phyloP scores from a whole-genome alignment of 1,139 yeast genomes.

The Candida mesenterica region DNA sequence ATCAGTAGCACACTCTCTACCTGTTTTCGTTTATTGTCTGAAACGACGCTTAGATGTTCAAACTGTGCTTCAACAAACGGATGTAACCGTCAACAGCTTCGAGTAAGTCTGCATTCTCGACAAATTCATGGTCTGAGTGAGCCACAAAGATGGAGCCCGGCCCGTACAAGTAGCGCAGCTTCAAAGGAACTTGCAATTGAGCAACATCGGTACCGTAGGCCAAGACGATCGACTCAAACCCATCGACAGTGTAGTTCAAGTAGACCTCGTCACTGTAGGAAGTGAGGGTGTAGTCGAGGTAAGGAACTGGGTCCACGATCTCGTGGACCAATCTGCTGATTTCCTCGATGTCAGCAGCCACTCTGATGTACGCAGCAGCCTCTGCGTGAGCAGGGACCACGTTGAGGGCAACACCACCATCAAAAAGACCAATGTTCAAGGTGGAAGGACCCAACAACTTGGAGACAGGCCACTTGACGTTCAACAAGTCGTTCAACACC shows the following conservation, averaged over 20 bases:
- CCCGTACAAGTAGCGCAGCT: slow-evolving; percentile 57
- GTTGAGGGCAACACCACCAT: slow-evolving; percentile 63
- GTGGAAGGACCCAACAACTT: slow-evolving; percentile 59
- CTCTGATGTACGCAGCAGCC: slow-evolving; percentile 52
- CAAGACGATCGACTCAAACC: slow-evolving; percentile 55
- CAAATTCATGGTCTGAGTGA: slow-evolving; percentile 60
- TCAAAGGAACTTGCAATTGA: slow-evolving; percentile 36
- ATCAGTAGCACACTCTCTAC: no score
- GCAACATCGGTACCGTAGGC: slow-evolving; percentile 71
- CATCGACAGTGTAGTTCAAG: slow-evolving; percentile 60
- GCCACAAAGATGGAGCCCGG: slow-evolving; percentile 70
- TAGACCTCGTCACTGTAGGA: slow-evolving; percentile 38
- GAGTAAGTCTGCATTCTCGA: slow-evolving; percentile 48
- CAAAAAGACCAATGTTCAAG: slow-evolving; percentile 54
- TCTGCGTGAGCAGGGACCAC: slow-evolving; percentile 61
- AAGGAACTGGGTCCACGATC: slow-evolving; percentile 32
- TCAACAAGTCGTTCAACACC: slow-evolving; percentile 34
- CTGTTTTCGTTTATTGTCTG: no score
- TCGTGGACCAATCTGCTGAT: slow-evolving; percentile 35
- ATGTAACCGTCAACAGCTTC: slow-evolving; percentile 59
- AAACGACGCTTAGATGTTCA: slow-evolving; percentile 9
- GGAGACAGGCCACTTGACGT: slow-evolving; percentile 46
- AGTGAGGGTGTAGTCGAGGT: slow-evolving; percentile 23
- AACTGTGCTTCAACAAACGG: slow-evolving; percentile 34
- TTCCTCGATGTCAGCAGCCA: slow-evolving; percentile 45